Evolutionary conservation across 2,329 filamentous ascomycete species (phyloP), one percentile per base, ranked within the genome.

Genomic region (Colletotrichum karsti): DNA sequence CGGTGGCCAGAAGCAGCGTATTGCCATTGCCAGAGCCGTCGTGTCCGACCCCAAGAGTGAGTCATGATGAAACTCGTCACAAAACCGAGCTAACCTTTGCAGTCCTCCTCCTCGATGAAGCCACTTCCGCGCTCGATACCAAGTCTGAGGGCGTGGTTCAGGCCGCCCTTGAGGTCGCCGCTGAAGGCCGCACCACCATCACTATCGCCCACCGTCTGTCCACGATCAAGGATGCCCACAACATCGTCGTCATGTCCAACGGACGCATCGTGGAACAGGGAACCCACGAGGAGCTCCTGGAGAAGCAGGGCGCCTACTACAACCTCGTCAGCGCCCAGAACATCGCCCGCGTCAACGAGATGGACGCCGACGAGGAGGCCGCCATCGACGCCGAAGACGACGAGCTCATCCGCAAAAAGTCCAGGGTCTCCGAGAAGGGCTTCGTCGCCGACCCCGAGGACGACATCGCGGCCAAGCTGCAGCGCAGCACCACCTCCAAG

Each of bases 71-170:
- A 22, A 6, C 15, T 24, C 5, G 8, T 1, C 3, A 5, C 73
- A 58, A 71, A 73, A 12, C 28, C 30, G 13, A n/a, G 10, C 69
- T 44, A 63, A 72, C 73, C 61, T 22, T 51, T 13, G 37, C 72
- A 85, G 83, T 99, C 74, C 85, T 99, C 1, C 87, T 99, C 0
- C 90, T 99, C 5, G 96, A 99, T 72, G 96, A 99, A 79, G 96
- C 96, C 5, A 99, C 96, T 0, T 96, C 93, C 39, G 94, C 94
- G 4, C 86, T 99, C 1, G 96, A 99, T 76, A 97, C 95, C 22
- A 95, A 96, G 76, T 97, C 94, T 1, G 96, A 99, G 81, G 94
- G 93, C 50, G 92, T 97, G 9, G 95, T 99, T 1, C 96, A 98
- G 78, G 93, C 93, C 44, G 96, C 96, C 18, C 86, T 99, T 8